Evolutionary conservation across 345 rosid genomes (phyloP).

Genomic region (Gynandropsis gynandra): DNA sequence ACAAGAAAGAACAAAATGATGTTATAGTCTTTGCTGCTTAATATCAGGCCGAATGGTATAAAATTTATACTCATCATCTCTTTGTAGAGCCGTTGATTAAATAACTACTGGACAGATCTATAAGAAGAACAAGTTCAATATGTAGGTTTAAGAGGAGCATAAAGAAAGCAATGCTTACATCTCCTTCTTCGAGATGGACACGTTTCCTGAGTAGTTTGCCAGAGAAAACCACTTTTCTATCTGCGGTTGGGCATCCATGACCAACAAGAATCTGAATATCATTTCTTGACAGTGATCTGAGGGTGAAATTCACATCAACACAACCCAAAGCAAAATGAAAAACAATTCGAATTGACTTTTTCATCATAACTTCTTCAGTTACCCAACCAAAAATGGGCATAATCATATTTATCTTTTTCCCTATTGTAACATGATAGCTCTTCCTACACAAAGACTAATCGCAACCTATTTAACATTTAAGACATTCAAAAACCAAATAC

Average conservation of each 20-base stretch:
- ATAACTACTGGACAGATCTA: neutral
- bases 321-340: constrained; percentile 1
- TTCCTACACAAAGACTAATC: no score
- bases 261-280: constrained; percentile 86
- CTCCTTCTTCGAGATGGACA: constrained; percentile 97
- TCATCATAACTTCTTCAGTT: neutral
- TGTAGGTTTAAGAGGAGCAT: neutral
- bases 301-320: constrained; percentile 21
- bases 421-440: no score
- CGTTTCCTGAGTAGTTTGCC: constrained; percentile 83
- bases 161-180: constrained; percentile 47
- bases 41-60: neutral
- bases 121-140: neutral
- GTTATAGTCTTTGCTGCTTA: neutral
- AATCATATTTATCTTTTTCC: no score
- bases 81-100: neutral
- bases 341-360: neutral
- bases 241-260: constrained; percentile 85
- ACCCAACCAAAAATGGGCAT: no score
- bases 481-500: no score
- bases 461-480: no score
- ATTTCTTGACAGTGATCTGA: constrained; percentile 76
- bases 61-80: neutral
- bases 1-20: neutral
- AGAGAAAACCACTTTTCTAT: constrained; percentile 81